Evolutionary conservation across 331 rosid species (phyloP).

Genomic region (Saraca asoca): DNA sequence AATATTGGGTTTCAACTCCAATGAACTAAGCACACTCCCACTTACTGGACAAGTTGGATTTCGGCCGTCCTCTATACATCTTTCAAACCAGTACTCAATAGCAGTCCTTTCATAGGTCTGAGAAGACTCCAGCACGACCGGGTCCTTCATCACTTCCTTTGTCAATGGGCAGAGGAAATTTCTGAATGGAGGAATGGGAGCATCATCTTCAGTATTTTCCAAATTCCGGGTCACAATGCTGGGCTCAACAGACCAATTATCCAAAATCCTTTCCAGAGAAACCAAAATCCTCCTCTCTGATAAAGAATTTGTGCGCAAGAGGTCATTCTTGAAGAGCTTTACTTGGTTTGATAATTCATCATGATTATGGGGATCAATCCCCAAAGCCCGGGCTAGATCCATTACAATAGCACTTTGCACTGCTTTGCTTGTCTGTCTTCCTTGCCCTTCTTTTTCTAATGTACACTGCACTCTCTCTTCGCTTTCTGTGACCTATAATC

Average conservation of each 20-base stretch:
- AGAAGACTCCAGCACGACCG: conserved; percentile 53
- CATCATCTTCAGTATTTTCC: conserved; percentile 46
- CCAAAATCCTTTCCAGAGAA: conserved; percentile 46
- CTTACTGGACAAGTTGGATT: conserved; percentile 56
- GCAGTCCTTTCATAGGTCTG: conserved; percentile 60
- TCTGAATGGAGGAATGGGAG: conserved; percentile 43
- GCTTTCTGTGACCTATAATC: conserved; percentile 45
- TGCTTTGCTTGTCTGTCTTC: conserved; percentile 49
- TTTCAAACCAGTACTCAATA: conserved; percentile 53
- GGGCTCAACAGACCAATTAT: conserved; percentile 41
- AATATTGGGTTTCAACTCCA: conserved; percentile 58
- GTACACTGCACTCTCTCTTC: conserved; percentile 51
- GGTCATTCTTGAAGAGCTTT: conserved; percentile 44
- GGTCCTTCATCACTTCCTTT: conserved; percentile 59
- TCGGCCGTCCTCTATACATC: conserved; percentile 50
- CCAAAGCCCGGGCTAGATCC: conserved; percentile 65
- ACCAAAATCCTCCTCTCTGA: conserved; percentile 41
- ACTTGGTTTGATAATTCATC: conserved; percentile 47
- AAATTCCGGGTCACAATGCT: conserved; percentile 16
- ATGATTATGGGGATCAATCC: conserved; percentile 48
- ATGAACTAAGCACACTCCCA: conserved; percentile 41
- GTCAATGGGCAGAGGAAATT: conserved; percentile 56
- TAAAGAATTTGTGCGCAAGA: conserved; percentile 26
- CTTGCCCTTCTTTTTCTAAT: conserved; percentile 51
- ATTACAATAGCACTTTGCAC: conserved; percentile 60